These are phyloP conservation scores for Patellaria atrata DNA, from an alignment of 495 filamentous ascomycete species.

Conservation along the genomic window DNA sequence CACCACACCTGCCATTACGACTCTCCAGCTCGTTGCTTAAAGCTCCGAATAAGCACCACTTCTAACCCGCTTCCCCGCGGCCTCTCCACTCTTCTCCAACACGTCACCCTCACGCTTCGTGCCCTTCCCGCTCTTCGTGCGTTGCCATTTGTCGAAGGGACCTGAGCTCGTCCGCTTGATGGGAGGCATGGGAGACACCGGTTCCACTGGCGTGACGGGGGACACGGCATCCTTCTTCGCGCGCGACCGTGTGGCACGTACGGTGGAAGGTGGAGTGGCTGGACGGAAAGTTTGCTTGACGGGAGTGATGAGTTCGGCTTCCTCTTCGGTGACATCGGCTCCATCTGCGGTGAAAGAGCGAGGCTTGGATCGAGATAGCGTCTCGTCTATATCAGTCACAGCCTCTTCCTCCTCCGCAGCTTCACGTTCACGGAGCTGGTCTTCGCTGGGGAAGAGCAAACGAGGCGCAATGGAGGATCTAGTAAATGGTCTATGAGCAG, in stretches of 20 bases:
- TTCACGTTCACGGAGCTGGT: conserved; percentile 24
- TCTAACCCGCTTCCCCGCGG: conserved; percentile 1
- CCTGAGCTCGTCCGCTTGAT: not conserved
- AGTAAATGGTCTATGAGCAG: conserved; percentile 39
- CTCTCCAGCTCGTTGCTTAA: not conserved
- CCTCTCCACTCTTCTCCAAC: conserved; percentile 1
- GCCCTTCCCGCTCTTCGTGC: conserved; percentile 8
- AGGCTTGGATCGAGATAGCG: conserved; percentile 12
- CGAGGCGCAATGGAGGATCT: conserved; percentile 70
- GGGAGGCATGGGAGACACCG: not conserved
- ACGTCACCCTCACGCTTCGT: conserved; percentile 2
- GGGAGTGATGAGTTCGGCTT: not conserved
- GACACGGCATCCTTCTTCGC: not conserved
- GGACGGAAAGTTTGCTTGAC: conserved; percentile 1
- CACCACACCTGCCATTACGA: not conserved
- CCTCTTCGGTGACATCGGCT: no score
- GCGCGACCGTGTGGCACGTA: conserved; percentile 8
- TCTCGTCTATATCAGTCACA: conserved; percentile 35
- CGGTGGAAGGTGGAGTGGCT: conserved; percentile 15
- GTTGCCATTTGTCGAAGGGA: conserved; percentile 10
- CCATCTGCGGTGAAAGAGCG: not conserved
- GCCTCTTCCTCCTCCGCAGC: conserved; percentile 32
- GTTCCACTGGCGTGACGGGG: no score
- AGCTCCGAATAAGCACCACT: not conserved
- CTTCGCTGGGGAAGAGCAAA: conserved; percentile 57